Evolutionary conservation across 202 grass and related monocot genomes (phyloP).

Genomic region (Panicum hallii): DNA sequence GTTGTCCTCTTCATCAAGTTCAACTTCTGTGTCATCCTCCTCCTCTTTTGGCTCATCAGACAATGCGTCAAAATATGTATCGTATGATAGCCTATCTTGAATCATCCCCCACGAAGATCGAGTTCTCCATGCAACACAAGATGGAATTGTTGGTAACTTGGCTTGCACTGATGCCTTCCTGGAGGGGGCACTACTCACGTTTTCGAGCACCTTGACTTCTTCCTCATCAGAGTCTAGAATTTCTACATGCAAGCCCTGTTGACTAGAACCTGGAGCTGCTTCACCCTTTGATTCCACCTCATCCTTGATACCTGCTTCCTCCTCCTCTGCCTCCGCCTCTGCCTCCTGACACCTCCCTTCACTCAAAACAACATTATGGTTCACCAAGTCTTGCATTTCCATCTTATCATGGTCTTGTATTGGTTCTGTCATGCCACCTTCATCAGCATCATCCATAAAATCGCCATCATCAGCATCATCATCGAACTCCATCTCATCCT

Average conservation of each 20-base stretch:
- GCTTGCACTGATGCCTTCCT: slow-evolving; percentile 18
- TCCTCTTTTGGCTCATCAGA: slow-evolving; percentile 80
- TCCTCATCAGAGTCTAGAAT: slow-evolving; percentile 58
- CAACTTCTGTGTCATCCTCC: slow-evolving; percentile 67
- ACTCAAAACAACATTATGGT: slow-evolving; percentile 32
- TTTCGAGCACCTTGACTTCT: slow-evolving; percentile 49
- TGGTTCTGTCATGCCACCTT: slow-evolving; percentile 29
- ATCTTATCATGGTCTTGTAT: slow-evolving; percentile 22
- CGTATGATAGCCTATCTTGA: slow-evolving; percentile 69
- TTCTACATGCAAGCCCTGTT: slow-evolving; percentile 34
- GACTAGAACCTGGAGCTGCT: slow-evolving; percentile 12
- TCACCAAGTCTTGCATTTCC: slow-evolving; percentile 23
- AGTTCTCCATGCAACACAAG: slow-evolving; percentile 85
- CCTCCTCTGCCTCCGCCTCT: neutral
- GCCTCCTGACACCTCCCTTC: neutral
- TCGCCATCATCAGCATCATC: slow-evolving; percentile 26
- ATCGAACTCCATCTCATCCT: slow-evolving; percentile 59
- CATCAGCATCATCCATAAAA: slow-evolving; percentile 35
- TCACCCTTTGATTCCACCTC: slow-evolving; percentile 17
- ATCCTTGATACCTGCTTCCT: slow-evolving; percentile 30
- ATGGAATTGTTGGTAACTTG: slow-evolving; percentile 48
- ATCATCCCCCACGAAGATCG: slow-evolving; percentile 57
- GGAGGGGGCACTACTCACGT: slow-evolving; percentile 42
- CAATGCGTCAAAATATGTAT: slow-evolving; percentile 68
- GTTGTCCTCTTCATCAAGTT: slow-evolving; percentile 53